Percentiles rank a stretch among this genome's conserved stretches.
Conservation (phyloP, 2,329 filamentous ascomycete genomes). For the Colletotrichum sp. region DNA sequence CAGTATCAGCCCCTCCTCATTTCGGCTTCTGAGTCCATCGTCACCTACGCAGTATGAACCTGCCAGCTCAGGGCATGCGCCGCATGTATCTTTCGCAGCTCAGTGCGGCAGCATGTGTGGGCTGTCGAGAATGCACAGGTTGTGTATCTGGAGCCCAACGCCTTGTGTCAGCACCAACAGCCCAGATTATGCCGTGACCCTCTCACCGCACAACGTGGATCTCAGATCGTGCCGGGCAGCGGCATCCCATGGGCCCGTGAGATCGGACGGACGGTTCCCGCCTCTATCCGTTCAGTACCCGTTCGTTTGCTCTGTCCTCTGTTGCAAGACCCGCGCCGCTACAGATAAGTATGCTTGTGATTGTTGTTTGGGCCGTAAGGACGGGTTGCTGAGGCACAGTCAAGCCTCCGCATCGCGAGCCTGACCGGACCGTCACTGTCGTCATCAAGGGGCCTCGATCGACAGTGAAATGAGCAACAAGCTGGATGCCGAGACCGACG, state of each 20-base stretch:
- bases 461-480: background rate
- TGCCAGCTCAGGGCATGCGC: background rate
- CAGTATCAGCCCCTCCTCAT: background rate
- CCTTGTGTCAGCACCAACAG: background rate
- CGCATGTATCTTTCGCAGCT: background rate
- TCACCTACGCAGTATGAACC: background rate
- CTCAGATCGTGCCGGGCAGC: slow-evolving; percentile 12
- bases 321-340: background rate
- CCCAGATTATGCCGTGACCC: background rate
- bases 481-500: background rate
- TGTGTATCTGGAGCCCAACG: background rate
- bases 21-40: background rate
- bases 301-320: background rate
- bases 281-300: background rate
- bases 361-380: background rate
- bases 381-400: background rate
- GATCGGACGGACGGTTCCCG: slow-evolving; percentile 2
- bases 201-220: slow-evolving; percentile 1
- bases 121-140: background rate
- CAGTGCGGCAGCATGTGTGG: background rate
- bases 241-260: background rate
- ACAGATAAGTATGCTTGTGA: background rate
- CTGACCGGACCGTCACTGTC: background rate
- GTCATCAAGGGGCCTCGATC: background rate
- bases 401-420: background rate